These are phyloP conservation scores for Pythium phragmitis DNA, from an alignment of 352 stramenopile species.

Conservation along the genomic window DNA sequence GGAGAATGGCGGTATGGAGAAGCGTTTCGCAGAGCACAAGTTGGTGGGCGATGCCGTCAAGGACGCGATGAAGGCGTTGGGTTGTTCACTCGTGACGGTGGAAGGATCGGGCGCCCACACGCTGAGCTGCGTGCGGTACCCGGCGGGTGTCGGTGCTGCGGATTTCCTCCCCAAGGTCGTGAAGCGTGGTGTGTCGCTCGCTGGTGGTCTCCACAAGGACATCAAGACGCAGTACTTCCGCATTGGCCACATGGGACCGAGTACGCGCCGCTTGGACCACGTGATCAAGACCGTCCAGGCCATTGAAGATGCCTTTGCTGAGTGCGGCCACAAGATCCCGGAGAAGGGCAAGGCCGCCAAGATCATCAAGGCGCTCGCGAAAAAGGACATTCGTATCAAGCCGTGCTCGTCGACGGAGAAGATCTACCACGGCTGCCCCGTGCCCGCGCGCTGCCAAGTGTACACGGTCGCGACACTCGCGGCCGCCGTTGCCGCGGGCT, in stretches of 20 bases:
- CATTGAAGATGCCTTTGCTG: slow-evolving; percentile 67
- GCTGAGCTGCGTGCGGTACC: slow-evolving; percentile 76
- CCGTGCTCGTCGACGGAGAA: slow-evolving; percentile 42
- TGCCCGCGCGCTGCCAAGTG: slow-evolving; percentile 69
- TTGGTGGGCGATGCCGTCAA: slow-evolving; percentile 62
- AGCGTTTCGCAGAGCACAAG: slow-evolving; percentile 70
- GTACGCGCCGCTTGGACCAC: slow-evolving; percentile 71
- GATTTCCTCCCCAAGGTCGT: slow-evolving; percentile 78
- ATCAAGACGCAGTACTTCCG: slow-evolving; percentile 88
- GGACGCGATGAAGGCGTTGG: slow-evolving; percentile 61
- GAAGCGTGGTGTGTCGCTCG: slow-evolving; percentile 68
- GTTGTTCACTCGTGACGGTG: slow-evolving; percentile 57
- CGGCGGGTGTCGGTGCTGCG: slow-evolving; percentile 50
- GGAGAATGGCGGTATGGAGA: slow-evolving; percentile 70
- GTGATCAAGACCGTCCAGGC: slow-evolving; percentile 70
- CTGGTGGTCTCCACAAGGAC: slow-evolving; percentile 69
- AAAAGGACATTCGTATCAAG: slow-evolving; percentile 47
- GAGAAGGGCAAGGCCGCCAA: slow-evolving; percentile 52
- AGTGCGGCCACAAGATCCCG: slow-evolving; percentile 65
- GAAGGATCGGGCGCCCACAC: slow-evolving; percentile 58
- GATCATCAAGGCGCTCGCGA: slow-evolving; percentile 55
- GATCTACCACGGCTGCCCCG: slow-evolving; percentile 54
- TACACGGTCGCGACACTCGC: slow-evolving; percentile 59
- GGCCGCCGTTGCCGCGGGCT: slow-evolving; percentile 58
- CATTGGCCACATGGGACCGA: slow-evolving; percentile 83